Percentiles rank a stretch among this genome's conserved stretches.
Evolutionary conservation across 148 eudicot species (phyloP).

Genomic region (Pouteria glomerata): DNA sequence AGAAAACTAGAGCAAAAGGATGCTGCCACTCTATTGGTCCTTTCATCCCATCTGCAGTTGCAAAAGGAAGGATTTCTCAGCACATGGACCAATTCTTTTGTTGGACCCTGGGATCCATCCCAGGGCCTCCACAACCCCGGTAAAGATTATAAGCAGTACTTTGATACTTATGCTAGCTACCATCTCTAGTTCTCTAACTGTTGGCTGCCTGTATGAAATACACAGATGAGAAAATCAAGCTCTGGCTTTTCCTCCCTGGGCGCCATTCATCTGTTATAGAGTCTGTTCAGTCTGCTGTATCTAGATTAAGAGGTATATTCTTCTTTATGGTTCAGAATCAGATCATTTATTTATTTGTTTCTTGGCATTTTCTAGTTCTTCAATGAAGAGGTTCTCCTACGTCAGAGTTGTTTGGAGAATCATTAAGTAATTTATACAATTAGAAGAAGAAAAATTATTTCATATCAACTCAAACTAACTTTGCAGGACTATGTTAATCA

Average conservation of each 20-base stretch:
- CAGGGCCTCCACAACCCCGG: conserved; percentile 97
- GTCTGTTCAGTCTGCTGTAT: conserved; percentile 66
- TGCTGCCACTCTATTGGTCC: conserved; percentile 55
- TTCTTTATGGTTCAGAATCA: not conserved
- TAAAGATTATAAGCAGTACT: conserved; percentile 18
- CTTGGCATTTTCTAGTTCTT: not conserved
- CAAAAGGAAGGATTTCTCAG: conserved; percentile 90
- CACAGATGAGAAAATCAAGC: conserved; percentile 89
- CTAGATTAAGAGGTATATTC: conserved; percentile 63
- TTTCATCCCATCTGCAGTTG: conserved; percentile 75
- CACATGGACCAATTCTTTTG: conserved; percentile 91
- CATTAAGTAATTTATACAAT: not conserved
- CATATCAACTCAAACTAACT: not conserved
- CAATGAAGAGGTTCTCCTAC: not conserved
- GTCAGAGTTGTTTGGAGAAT: not conserved
- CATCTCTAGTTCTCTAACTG: conserved; percentile 4
- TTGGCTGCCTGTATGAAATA: conserved; percentile 13
- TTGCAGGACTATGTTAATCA: not conserved
- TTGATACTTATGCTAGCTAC: not conserved
- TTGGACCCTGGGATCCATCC: conserved; percentile 99
- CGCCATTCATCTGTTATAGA: conserved; percentile 58
- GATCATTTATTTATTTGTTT: not conserved
- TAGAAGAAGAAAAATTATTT: not conserved
- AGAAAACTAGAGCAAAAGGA: conserved; percentile 53
- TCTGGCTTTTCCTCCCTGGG: conserved; percentile 94